Percentiles rank a stretch among this genome's conserved stretches.
Evolutionary conservation across 345 rosid genomes (phyloP).

Genomic region (Trapa incisa): DNA sequence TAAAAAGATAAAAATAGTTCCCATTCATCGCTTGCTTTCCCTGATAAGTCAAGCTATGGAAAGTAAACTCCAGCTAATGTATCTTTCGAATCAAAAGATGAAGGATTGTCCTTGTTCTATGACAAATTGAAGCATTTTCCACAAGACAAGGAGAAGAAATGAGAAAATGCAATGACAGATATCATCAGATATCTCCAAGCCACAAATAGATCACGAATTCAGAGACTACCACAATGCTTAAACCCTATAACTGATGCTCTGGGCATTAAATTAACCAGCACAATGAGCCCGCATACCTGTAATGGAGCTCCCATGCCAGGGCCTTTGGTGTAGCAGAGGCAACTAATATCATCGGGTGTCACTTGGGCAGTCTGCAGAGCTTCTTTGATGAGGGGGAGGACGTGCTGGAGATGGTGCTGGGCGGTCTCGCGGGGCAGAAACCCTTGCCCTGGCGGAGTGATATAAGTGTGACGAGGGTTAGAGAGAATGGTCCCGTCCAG

Average conservation of each 20-base stretch:
- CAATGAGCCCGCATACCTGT: constrained; percentile 15
- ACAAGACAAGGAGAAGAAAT: no score
- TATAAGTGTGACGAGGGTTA: constrained; percentile 90
- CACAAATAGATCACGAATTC: not conserved
- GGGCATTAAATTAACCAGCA: not conserved
- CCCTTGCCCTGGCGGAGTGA: constrained; percentile 95
- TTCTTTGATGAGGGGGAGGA: constrained; percentile 66
- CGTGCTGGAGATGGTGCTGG: constrained; percentile 73
- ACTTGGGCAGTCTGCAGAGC: constrained; percentile 52
- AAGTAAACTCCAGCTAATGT: no score
- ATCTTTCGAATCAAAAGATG: not conserved
- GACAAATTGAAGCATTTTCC: not conserved
- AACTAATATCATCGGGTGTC: constrained; percentile 65
- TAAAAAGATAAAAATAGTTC: no score
- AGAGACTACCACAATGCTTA: not conserved
- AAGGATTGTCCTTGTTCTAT: not conserved
- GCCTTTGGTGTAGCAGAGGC: constrained; percentile 88
- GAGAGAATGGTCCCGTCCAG: constrained; percentile 72
- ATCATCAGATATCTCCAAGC: no score
- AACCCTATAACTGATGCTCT: not conserved
- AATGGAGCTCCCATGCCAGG: constrained; percentile 97
- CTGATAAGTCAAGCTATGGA: no score
- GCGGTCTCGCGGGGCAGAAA: constrained; percentile 94
- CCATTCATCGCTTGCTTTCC: no score
- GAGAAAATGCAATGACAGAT: no score